Evolutionary conservation across 805 yeast genomes (phyloP), one percentile per base, ranked within the genome.

Genomic region (Yamadazyma nakazawae): DNA sequence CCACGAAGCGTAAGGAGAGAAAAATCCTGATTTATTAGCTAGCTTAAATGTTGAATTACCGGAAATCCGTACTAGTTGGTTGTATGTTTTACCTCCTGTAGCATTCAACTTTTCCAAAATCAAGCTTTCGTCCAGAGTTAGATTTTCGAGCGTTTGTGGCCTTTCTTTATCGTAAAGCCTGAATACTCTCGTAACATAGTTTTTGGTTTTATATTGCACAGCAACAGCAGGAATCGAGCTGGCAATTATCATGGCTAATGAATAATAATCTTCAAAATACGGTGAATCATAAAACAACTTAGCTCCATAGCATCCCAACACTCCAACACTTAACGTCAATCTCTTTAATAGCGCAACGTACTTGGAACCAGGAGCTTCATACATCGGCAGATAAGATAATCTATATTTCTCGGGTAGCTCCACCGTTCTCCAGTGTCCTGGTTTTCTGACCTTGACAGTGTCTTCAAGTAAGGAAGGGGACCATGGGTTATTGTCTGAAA

Each of bases 151-250:
- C 1, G 86, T 82, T 59, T 87, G 91, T 0, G 83, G 80, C 57
- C 76, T 69, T 3, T 77, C 74, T 35, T 76, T 74, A 55, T 82
- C 81, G 59, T 87, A 88, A 18, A 88, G 68, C 38, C 96, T 66
- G 66, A 79, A 86, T 13, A 88, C 79, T 51, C 88, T 69, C 2
- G 87, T 71, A 26, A 88, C 96, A 54, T 84, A 85, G 44, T 87
- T 82, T 30, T 72, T 68, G 2, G 88, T 78, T 42, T 80, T 72
- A 57, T 73, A 81, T 52, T 72, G 75, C 10, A 67, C 71, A 4
- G 60, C 57, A 2, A 79, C 66, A 2, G 81, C 61, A 0, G 95
- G 94, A 2, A 78, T 63, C 3, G 88, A 84, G 13, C 80, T 50
- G 1, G 79, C 59, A 0, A 79, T 57, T 3, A 81, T 53, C 5